These are phyloP conservation scores for Fusarium oxysporum DNA, from an alignment of 2,329 filamentous ascomycete genomes.

Conservation along the genomic window DNA sequence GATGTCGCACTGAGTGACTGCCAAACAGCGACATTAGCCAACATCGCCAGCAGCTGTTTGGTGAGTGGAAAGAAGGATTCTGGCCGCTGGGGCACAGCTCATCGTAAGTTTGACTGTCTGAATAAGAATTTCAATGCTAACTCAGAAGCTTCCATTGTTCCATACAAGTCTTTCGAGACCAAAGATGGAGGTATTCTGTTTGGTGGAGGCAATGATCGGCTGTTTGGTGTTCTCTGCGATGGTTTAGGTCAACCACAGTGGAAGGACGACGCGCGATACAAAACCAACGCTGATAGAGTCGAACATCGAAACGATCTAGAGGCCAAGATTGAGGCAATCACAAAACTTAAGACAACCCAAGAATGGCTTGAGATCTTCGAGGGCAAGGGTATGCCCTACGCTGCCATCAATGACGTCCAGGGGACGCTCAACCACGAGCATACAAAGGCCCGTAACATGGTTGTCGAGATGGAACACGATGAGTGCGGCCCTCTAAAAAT, in stretches of 20 bases:
- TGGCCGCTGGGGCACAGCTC: constrained; percentile 95
- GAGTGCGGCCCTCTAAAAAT: constrained; percentile 87
- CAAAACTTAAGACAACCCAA: constrained; percentile 80
- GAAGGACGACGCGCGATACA: constrained; percentile 69
- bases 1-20: constrained; percentile 93
- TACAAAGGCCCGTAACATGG: constrained; percentile 87
- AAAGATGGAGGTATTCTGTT: constrained; percentile 77
- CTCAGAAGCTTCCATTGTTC: constrained; percentile 86
- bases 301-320: constrained; percentile 83
- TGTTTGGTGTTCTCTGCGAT: constrained; percentile 74
- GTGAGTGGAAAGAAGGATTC: constrained; percentile 89
- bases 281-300: constrained; percentile 72
- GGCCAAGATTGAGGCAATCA: constrained; percentile 79
- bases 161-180: constrained; percentile 87
- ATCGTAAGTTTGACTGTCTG: constrained; percentile 69
- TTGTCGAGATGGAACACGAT: constrained; percentile 86
- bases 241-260: constrained; percentile 69
- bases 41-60: constrained; percentile 91
- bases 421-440: constrained; percentile 86
- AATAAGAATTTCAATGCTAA: background rate
- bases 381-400: constrained; percentile 91
- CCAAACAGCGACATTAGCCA: constrained; percentile 93
- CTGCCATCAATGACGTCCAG: constrained; percentile 93
- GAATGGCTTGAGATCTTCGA: constrained; percentile 91
- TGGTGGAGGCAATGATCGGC: constrained; percentile 77